Conservation (phyloP, 1,284 basidiomycete genomes). For the Fistulinella cinereoalba region DNA sequence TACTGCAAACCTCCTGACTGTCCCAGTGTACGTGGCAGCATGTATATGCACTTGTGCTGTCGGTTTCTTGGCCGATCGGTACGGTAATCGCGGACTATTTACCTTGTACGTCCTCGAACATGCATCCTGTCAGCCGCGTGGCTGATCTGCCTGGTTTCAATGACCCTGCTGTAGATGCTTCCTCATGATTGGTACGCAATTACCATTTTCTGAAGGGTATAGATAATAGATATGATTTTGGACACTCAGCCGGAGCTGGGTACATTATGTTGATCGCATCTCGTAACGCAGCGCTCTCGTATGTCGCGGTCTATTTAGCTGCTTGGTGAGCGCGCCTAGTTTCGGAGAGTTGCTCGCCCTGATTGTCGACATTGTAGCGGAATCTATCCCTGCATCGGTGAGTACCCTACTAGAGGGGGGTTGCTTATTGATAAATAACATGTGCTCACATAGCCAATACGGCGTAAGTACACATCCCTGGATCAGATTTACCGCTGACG, state of each 20-base stretch:
- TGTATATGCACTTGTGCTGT: constrained; percentile 63
- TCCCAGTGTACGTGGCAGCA: constrained; percentile 66
- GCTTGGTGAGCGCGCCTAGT: constrained; percentile 44
- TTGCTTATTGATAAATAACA: background rate
- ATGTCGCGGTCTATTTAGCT: constrained; percentile 69
- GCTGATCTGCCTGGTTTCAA: too few relatives aligned
- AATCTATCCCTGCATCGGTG: constrained; percentile 69
- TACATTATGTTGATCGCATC: constrained; percentile 69
- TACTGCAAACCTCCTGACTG: constrained; percentile 69
- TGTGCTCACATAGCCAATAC: constrained; percentile 72
- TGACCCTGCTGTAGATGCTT: constrained; percentile 27
- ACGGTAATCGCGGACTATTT: constrained; percentile 56
- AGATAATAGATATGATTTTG: constrained; percentile 4
- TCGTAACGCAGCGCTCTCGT: constrained; percentile 59
- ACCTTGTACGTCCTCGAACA: constrained; percentile 49
- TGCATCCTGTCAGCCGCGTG: background rate
- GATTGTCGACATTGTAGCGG: constrained; percentile 41
- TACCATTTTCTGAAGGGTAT: background rate
- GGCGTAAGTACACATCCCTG: too few relatives aligned
- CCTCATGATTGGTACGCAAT: constrained; percentile 38
- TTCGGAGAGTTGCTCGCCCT: background rate
- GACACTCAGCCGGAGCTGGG: constrained; percentile 44
- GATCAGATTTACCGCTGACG: too few relatives aligned
- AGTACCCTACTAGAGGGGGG: constrained; percentile 28
- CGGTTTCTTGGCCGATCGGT: constrained; percentile 60